These are phyloP conservation scores for Moricandia moricandioides DNA, from an alignment of 345 rosid species.

Conservation along the genomic window DNA sequence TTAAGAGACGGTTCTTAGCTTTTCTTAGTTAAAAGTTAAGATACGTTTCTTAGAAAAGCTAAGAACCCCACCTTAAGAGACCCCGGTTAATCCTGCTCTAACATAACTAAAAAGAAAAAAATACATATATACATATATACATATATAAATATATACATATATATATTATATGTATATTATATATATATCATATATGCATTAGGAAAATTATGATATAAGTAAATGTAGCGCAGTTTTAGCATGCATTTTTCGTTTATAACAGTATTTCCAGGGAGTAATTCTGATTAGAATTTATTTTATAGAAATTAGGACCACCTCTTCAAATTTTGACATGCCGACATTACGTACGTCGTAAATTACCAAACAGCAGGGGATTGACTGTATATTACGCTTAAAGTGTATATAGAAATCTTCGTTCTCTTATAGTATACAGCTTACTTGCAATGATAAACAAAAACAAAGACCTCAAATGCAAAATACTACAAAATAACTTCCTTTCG, in stretches of 20 bases:
- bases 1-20: too few relatives aligned
- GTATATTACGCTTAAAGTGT: constrained; percentile 7
- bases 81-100: too few relatives aligned
- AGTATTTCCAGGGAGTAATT: neutral
- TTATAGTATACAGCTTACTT: neutral
- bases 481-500: neutral
- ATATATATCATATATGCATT: too few relatives aligned
- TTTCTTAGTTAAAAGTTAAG: too few relatives aligned
- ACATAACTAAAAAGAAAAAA: too few relatives aligned
- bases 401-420: neutral
- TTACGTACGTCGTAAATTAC: constrained; percentile 26
- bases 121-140: too few relatives aligned
- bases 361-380: neutral
- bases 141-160: too few relatives aligned
- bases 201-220: too few relatives aligned
- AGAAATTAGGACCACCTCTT: neutral
- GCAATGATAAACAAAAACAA: neutral
- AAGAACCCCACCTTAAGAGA: too few relatives aligned
- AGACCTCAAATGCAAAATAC: neutral
- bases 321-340: constrained; percentile 18
- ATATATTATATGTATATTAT: too few relatives aligned
- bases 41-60: too few relatives aligned
- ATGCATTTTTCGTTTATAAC: neutral
- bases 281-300: neutral
- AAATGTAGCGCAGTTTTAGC: too few relatives aligned